Conservation (phyloP, 306 rosid genomes). For the Quercus suber region DNA sequence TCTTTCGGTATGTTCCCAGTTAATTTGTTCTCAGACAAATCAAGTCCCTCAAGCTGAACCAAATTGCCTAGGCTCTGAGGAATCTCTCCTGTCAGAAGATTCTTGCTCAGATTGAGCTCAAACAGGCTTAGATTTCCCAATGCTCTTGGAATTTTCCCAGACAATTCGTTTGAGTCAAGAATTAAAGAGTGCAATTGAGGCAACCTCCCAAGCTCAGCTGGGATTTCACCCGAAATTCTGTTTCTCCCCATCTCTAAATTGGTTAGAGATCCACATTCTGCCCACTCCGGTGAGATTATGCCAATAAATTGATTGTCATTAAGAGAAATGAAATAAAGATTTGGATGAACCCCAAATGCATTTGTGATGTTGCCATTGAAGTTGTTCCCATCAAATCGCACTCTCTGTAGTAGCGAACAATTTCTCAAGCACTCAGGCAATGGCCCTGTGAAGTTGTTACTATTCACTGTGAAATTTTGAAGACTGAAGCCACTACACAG, state of each 20-base stretch:
- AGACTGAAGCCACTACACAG: slow-evolving; percentile 42
- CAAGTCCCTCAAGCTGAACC: slow-evolving; percentile 30
- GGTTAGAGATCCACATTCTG: slow-evolving; percentile 40
- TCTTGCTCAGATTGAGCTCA: slow-evolving; percentile 44
- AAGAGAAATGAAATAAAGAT: slow-evolving; percentile 28
- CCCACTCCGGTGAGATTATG: slow-evolving; percentile 48
- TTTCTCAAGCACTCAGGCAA: slow-evolving; percentile 59
- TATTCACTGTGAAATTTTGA: slow-evolving; percentile 20
- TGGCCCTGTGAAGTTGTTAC: slow-evolving; percentile 55
- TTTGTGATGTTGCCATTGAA: slow-evolving; percentile 59
- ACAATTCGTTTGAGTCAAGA: slow-evolving; percentile 34
- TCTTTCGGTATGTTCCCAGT: slow-evolving; percentile 43
- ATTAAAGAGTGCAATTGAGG: slow-evolving; percentile 20
- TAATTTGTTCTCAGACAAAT: slow-evolving; percentile 52
- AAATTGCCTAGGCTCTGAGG: slow-evolving; percentile 31
- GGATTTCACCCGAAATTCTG: slow-evolving; percentile 56
- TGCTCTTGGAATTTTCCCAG: slow-evolving; percentile 45
- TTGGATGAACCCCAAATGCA: slow-evolving; percentile 33
- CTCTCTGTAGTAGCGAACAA: slow-evolving; percentile 42
- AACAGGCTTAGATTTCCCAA: slow-evolving; percentile 38
- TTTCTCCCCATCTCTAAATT: slow-evolving; percentile 41
- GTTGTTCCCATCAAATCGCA: slow-evolving; percentile 51
- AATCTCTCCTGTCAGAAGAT: slow-evolving; percentile 47
- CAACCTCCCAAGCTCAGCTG: slow-evolving; percentile 43
- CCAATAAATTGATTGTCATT: slow-evolving; percentile 16